Evolutionary conservation across 2,329 filamentous ascomycete species (phyloP).

Genomic region (Trichoderma hamatum): DNA sequence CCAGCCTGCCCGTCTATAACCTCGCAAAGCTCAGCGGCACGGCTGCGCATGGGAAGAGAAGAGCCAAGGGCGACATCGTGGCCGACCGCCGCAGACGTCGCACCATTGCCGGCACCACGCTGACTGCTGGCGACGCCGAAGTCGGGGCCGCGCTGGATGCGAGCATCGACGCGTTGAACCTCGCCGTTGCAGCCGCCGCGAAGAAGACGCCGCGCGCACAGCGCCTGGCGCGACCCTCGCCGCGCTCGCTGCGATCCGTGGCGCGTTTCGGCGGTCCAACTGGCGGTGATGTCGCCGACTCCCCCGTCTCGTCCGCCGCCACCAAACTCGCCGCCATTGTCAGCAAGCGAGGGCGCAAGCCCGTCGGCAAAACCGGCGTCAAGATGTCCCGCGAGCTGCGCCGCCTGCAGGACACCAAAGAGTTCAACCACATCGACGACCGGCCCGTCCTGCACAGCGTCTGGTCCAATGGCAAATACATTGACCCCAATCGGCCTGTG

Average conservation of each 20-base stretch:
- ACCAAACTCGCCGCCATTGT: conserved; percentile 55
- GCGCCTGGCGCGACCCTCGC: conserved; percentile 39
- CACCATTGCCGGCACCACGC: conserved; percentile 49
- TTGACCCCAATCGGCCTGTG: conserved; percentile 50
- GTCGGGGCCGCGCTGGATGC: conserved; percentile 30
- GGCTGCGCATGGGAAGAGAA: conserved; percentile 60
- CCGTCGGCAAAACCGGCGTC: conserved; percentile 47
- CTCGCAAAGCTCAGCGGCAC: conserved; percentile 65
- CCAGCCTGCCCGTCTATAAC: conserved; percentile 67
- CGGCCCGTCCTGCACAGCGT: conserved; percentile 60
- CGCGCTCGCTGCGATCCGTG: conserved; percentile 44
- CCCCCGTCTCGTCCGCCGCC: conserved; percentile 48
- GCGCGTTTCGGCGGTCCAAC: conserved; percentile 45
- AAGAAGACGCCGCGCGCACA: conserved; percentile 42
- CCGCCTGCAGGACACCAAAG: conserved; percentile 64
- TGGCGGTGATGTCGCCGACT: conserved; percentile 31
- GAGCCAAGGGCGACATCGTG: conserved; percentile 54
- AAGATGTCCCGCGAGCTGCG: conserved; percentile 60
- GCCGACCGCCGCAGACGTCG: conserved; percentile 50
- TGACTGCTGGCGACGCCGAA: conserved; percentile 35
- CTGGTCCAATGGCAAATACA: conserved; percentile 67
- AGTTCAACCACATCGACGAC: conserved; percentile 62
- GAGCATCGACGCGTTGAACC: conserved; percentile 52
- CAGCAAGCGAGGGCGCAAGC: conserved; percentile 63
- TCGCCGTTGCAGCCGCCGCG: conserved; percentile 48